phyloP scores from a whole-genome alignment of 2,329 filamentous ascomycete species.

The Fusarium luffae region DNA sequence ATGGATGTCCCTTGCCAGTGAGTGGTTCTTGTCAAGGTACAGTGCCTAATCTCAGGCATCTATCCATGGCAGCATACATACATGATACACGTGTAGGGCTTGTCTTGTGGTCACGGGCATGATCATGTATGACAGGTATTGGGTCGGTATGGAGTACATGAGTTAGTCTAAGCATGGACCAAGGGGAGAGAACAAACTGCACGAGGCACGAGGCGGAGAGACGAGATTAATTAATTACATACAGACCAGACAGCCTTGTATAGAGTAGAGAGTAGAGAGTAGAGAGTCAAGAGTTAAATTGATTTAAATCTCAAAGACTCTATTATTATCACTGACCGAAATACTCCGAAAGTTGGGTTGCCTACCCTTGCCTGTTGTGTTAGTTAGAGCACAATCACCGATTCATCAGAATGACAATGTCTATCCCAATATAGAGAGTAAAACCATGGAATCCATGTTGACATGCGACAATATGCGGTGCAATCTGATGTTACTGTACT shows the following conservation, averaged over 20 bases:
- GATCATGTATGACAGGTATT: slow-evolving; percentile 3
- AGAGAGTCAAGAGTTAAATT: not conserved
- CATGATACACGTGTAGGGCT: slow-evolving; percentile 8
- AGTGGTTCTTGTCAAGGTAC: slow-evolving; percentile 10
- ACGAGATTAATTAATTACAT: slow-evolving; percentile 11
- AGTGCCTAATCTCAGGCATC: slow-evolving; percentile 4
- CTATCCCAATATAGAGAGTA: not conserved
- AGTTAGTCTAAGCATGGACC: slow-evolving; percentile 13
- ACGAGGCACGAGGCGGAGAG: slow-evolving; percentile 15
- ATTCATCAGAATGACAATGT: slow-evolving; percentile 23
- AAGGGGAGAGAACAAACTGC: slow-evolving; percentile 9
- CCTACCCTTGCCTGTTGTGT: slow-evolving; percentile 13
- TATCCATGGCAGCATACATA: slow-evolving; percentile 2
- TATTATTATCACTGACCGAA: slow-evolving; percentile 22
- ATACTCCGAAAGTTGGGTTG: slow-evolving; percentile 37
- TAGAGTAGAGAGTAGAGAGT: not conserved
- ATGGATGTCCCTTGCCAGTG: not conserved
- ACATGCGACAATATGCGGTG: slow-evolving; percentile 6
- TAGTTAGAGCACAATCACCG: slow-evolving; percentile 21
- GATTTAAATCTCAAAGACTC: not conserved
- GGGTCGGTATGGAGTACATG: slow-evolving; percentile 10
- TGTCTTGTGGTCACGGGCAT: slow-evolving; percentile 10
- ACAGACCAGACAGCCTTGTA: slow-evolving; percentile 9
- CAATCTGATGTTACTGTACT: not conserved
- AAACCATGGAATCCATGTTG: slow-evolving; percentile 14